Percentiles rank a stretch among this genome's conserved stretches.
These are phyloP conservation scores for Marasmius sp. DNA, from an alignment of 1,284 basidiomycete genomes.

Conservation along the genomic window DNA sequence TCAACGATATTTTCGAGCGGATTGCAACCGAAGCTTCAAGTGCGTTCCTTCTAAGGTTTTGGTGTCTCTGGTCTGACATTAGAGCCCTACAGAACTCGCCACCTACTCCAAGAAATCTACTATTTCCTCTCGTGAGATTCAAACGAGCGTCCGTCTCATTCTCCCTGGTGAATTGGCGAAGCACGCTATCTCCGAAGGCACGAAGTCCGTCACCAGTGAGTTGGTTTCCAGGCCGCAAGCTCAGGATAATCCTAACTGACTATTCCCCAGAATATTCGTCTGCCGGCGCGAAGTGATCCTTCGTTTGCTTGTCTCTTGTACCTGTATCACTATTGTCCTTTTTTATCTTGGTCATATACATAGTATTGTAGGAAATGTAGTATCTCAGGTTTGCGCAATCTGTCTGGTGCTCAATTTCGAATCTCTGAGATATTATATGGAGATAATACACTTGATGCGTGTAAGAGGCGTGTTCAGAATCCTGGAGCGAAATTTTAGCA, in stretches of 20 bases:
- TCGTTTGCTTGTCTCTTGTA: slow-evolving; percentile 8
- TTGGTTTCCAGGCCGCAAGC: slow-evolving; percentile 6
- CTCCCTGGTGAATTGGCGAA: slow-evolving; percentile 86
- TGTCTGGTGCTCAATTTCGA: background rate
- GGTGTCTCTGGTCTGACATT: slow-evolving; percentile 37
- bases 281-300: slow-evolving; percentile 23
- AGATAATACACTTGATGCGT: background rate
- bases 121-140: slow-evolving; percentile 92
- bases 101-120: slow-evolving; percentile 94
- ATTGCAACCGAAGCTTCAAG: slow-evolving; percentile 82
- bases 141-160: slow-evolving; percentile 89
- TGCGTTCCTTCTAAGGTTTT: slow-evolving; percentile 32
- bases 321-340: slow-evolving; percentile 7
- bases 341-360: slow-evolving; percentile 4
- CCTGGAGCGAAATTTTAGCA: background rate
- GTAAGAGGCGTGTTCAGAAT: slow-evolving; percentile 4
- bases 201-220: slow-evolving; percentile 49
- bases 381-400: background rate
- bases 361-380: background rate
- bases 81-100: slow-evolving; percentile 64
- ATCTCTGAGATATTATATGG: background rate
- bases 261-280: slow-evolving; percentile 28
- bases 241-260: background rate
- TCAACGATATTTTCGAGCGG: slow-evolving; percentile 83
- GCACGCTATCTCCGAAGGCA: slow-evolving; percentile 76